These are phyloP conservation scores for Tripidium arundinaceum DNA, from an alignment of 202 grass and related monocot species.

Conservation along the genomic window DNA sequence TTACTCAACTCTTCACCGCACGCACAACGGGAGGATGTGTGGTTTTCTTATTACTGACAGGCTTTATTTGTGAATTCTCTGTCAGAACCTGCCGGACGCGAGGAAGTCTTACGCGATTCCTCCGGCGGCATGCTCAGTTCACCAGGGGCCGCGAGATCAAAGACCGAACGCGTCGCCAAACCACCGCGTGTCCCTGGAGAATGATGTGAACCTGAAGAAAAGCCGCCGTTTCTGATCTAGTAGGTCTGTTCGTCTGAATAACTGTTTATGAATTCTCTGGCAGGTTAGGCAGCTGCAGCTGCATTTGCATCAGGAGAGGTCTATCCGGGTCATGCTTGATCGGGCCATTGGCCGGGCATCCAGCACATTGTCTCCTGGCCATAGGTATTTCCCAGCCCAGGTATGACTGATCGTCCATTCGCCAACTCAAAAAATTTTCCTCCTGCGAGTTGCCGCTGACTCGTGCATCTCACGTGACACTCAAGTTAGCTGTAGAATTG, in stretches of 20 bases:
- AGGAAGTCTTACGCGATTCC: conserved; percentile 29
- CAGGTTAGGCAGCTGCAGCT: conserved; percentile 88
- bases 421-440: neutral
- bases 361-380: conserved; percentile 81
- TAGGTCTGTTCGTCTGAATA: neutral
- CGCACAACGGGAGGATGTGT: neutral
- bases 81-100: conserved; percentile 28
- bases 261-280: conserved; percentile 4
- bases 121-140: conserved; percentile 1
- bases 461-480: neutral
- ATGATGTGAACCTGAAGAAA: conserved; percentile 41
- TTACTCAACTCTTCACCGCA: neutral
- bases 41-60: neutral
- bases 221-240: neutral
- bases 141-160: conserved; percentile 28
- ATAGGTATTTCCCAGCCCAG: conserved; percentile 77
- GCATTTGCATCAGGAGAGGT: conserved; percentile 87
- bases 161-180: conserved; percentile 48
- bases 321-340: conserved; percentile 73
- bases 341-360: conserved; percentile 83
- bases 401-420: conserved; percentile 18
- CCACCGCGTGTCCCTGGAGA: conserved; percentile 72
- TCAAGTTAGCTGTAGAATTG: neutral
- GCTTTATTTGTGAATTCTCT: neutral
- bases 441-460: neutral